Evolutionary conservation across 169 alveolate genomes (phyloP).

Genomic region (Eimeria necatrix): DNA sequence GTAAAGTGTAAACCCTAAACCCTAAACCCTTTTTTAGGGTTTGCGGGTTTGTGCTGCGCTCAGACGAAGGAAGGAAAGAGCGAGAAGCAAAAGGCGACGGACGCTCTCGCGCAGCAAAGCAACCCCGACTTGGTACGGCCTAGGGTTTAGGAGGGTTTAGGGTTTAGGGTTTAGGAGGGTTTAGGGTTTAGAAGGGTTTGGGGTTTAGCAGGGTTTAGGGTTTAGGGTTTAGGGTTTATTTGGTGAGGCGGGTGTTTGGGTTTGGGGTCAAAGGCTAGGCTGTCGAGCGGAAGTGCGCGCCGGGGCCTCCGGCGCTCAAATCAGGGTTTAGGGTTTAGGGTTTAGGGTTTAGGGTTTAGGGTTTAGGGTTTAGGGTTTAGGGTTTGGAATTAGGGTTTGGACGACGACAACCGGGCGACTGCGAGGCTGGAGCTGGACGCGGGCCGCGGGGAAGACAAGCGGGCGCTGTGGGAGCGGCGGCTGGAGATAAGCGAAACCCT

Average conservation of each 20-base stretch:
- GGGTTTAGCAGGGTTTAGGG: too few relatives aligned
- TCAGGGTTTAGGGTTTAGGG: too few relatives aligned
- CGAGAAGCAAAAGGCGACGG: not conserved
- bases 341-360: not conserved
- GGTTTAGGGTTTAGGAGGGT: not conserved
- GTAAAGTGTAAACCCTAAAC: too few relatives aligned
- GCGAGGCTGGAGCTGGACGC: slow-evolving; percentile 87
- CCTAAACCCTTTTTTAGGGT: too few relatives aligned
- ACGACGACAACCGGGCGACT: slow-evolving; percentile 80
- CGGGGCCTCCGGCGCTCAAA: too few relatives aligned
- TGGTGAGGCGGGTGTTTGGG: too few relatives aligned
- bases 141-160: not conserved
- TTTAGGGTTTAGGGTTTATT: too few relatives aligned
- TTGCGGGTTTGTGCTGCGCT: not conserved
- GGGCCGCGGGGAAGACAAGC: slow-evolving; percentile 86
- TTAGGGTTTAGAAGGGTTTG: not conserved
- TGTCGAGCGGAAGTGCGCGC: too few relatives aligned
- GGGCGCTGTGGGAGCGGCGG: slow-evolving; percentile 91
- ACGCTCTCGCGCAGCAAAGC: slow-evolving; percentile 56
- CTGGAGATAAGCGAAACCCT: slow-evolving; percentile 89
- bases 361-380: not conserved
- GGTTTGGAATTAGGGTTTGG: slow-evolving; percentile 33
- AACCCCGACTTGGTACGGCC: slow-evolving; percentile 15
- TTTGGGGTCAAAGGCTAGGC: too few relatives aligned
- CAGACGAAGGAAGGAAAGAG: not conserved